Conservation (phyloP, 768 basidiomycete genomes). For the Plicaturopsis crispa region DNA sequence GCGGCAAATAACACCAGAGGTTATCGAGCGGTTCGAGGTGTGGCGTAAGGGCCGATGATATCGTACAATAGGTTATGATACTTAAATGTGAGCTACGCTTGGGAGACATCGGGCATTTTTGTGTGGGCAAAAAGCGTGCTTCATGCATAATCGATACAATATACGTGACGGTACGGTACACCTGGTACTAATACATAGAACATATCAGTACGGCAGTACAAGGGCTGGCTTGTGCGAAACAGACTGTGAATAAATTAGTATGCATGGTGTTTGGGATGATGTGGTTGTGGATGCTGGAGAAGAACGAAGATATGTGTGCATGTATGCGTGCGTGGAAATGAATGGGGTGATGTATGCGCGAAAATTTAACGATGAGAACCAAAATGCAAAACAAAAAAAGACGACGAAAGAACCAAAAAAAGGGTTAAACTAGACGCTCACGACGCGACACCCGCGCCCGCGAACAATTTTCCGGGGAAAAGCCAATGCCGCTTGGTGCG, state of each 20-base stretch:
- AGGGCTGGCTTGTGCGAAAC: no score
- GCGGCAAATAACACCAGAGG: slow-evolving; percentile 77
- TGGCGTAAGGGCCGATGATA: no score
- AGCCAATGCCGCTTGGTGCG: slow-evolving; percentile 47
- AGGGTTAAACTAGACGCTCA: slow-evolving; percentile 8
- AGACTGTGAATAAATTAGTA: no score
- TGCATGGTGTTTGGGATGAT: no score
- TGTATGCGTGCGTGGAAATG: slow-evolving; percentile 1
- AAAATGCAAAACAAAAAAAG: not conserved
- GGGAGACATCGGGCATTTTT: no score
- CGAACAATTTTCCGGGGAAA: slow-evolving; percentile 42
- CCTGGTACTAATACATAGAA: no score
- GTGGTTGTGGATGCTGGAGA: slow-evolving; percentile 2
- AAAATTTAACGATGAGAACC: not conserved
- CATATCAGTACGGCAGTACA: no score
- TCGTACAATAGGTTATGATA: no score
- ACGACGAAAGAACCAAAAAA: not conserved
- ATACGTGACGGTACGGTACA: no score
- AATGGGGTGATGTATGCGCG: not conserved
- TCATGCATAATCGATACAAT: no score
- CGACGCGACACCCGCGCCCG: slow-evolving; percentile 31
- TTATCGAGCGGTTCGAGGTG: slow-evolving; percentile 60
- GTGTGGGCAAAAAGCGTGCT: no score
- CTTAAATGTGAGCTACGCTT: no score
- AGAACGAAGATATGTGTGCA: slow-evolving; percentile 6